Evolutionary conservation across 129 eudicot genomes (phyloP), one percentile per base, ranked within the genome.

Genomic region (Pittosporum tobira): DNA sequence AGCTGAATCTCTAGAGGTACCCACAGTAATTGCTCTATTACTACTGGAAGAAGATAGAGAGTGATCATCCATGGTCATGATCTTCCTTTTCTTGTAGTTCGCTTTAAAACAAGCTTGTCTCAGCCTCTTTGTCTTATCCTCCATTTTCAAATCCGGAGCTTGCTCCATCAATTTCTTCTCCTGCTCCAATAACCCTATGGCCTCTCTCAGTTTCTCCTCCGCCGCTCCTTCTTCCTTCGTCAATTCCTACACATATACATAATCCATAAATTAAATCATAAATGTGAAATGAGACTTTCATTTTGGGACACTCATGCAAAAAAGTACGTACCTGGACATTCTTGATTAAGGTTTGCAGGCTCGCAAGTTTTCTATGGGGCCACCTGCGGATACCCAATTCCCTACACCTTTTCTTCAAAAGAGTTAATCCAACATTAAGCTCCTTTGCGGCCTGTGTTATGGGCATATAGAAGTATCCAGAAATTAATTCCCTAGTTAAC

Each of bases 51-150:
- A 43, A 0, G 65, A 40, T 14, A 43, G 15, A 43, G 50, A 43
- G 13, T 38, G 54, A 44, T 19, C 21, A 12, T 3, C 24, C 49
- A 48, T 18, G 31, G 46, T 29, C 69, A 59, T 66, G 0, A 73
- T 73, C 79, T 83, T 87, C 67, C 96, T 75, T 64, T 55, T 87
- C 71, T 87, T 87, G 75, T 87, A 87, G 59, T 83, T 87, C 1
- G 88, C 96, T 77, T 87, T 87, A 42, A 87, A 87, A 61, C 94
- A 88, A 0, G 97, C 97, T 71, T 89, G 97, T 36, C 97, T 75
- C 20, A 89, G 69, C 64, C 88, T 82, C 81, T 82, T 89, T 2
- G 97, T 90, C 46, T 78, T 80, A 25, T 74, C 77, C 52, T 80
- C 85, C 46, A 90, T 66, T 51, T 90, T 68, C 70, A 86, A 49